phyloP scores from a whole-genome alignment of 2,329 filamentous ascomycete genomes.

The Penicillium sp. region DNA sequence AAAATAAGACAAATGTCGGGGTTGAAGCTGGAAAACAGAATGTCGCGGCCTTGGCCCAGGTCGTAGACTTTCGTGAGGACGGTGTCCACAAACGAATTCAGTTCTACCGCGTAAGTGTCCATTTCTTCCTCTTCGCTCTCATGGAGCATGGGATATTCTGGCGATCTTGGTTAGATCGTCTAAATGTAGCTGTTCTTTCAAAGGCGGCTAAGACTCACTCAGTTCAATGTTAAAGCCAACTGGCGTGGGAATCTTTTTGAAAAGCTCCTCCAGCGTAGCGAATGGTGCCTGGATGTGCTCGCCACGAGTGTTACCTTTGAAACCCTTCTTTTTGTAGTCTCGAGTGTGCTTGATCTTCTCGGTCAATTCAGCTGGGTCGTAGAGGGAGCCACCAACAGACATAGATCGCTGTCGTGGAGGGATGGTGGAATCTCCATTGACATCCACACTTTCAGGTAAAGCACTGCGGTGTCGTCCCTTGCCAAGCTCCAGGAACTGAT shows the following conservation, averaged over 20 bases:
- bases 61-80: constrained; percentile 91
- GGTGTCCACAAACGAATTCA: constrained; percentile 96
- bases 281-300: constrained; percentile 96
- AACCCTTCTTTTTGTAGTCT: constrained; percentile 92
- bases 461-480: constrained; percentile 48
- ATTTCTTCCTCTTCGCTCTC: constrained; percentile 95
- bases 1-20: constrained; percentile 93
- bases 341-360: constrained; percentile 97
- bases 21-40: constrained; percentile 97
- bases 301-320: constrained; percentile 91
- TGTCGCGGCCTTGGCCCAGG: constrained; percentile 77
- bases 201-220: constrained; percentile 54
- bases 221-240: constrained; percentile 99
- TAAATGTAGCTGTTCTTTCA: constrained; percentile 29
- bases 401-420: constrained; percentile 56
- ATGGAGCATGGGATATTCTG: constrained; percentile 93
- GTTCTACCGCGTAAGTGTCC: constrained; percentile 93
- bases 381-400: constrained; percentile 61
- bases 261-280: constrained; percentile 91
- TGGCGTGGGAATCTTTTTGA: constrained; percentile 76
- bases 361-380: constrained; percentile 49
- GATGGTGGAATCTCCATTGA: constrained; percentile 19
- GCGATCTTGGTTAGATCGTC: constrained; percentile 33
- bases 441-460: constrained; percentile 40
- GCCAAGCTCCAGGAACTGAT: constrained; percentile 88